A percentile compares a stretch with the other conserved stretches of the same genome.
Conservation (phyloP, 2,329 filamentous ascomycete genomes). For the Colletotrichum acutatum region DNA sequence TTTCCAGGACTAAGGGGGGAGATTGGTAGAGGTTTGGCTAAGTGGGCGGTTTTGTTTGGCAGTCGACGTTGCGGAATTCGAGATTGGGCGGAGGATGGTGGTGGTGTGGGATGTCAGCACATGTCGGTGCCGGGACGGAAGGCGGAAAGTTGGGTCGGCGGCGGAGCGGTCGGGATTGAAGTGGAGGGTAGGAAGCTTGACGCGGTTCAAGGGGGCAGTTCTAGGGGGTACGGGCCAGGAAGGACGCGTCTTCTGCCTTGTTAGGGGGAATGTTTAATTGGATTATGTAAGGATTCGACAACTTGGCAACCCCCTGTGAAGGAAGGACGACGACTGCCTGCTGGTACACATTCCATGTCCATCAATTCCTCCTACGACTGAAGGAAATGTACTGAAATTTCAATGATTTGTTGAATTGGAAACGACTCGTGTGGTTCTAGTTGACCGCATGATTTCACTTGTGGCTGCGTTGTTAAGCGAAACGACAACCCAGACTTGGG, state of each 20-base stretch:
- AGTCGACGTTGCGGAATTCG: not conserved
- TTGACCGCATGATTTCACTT: not conserved
- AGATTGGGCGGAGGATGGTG: not conserved
- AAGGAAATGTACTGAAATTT: not conserved
- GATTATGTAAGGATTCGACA: slow-evolving; percentile 11
- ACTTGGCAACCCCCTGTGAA: not conserved
- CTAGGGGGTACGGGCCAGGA: not conserved
- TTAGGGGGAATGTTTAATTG: not conserved
- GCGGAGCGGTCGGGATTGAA: slow-evolving; percentile 1
- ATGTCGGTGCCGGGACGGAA: slow-evolving; percentile 11
- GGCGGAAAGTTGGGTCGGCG: not conserved
- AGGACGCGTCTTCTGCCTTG: slow-evolving; percentile 17
- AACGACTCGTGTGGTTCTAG: not conserved
- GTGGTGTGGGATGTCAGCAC: slow-evolving; percentile 11
- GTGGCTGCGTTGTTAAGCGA: not conserved
- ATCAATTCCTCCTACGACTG: not conserved
- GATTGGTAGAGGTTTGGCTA: not conserved
- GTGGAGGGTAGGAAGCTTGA: slow-evolving; percentile 27
- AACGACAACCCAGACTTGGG: not conserved
- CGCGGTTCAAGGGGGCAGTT: slow-evolving; percentile 29
- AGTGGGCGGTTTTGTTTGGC: not conserved
- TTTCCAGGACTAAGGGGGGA: not conserved
- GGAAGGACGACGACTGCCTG: not conserved
- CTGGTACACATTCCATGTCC: not conserved
- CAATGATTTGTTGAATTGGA: not conserved